Percentiles rank a stretch among this genome's conserved stretches.
Evolutionary conservation across 2,329 filamentous ascomycete species (phyloP).

Genomic region (Penicillium sp.): DNA sequence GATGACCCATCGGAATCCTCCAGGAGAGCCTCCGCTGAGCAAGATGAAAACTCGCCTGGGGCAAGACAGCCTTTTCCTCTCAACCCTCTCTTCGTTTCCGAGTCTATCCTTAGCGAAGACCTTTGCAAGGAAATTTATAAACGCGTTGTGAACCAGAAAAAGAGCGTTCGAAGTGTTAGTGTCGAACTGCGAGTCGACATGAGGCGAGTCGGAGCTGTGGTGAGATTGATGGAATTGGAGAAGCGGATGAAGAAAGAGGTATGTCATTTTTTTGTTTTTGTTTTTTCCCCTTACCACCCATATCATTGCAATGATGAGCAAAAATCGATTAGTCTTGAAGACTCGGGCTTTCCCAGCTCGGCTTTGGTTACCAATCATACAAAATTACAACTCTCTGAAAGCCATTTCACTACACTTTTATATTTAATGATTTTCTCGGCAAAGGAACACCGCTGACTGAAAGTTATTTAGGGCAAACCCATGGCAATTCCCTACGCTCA

Average conservation of each 20-base stretch:
- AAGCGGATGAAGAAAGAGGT: conserved; percentile 73
- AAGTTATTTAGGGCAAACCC: conserved; percentile 62
- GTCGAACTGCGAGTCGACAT: conserved; percentile 75
- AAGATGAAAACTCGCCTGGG: not conserved
- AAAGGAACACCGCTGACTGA: conserved; percentile 10
- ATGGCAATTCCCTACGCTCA: conserved; percentile 72
- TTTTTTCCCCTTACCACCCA: not conserved
- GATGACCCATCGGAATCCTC: conserved; percentile 4
- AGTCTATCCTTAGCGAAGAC: conserved; percentile 68
- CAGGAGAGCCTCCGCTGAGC: not conserved
- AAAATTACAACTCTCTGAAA: conserved; percentile 71
- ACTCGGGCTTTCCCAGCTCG: conserved; percentile 52
- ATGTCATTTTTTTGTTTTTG: conserved; percentile 42
- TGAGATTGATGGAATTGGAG: conserved; percentile 81
- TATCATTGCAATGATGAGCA: conserved; percentile 59
- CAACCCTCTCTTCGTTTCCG: conserved; percentile 67
- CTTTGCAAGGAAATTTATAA: conserved; percentile 70
- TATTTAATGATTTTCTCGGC: not conserved
- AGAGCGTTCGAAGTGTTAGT: conserved; percentile 71
- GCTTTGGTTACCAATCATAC: conserved; percentile 62
- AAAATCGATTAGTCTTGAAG: conserved; percentile 99
- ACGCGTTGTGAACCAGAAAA: conserved; percentile 61
- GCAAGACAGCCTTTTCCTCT: conserved; percentile 64
- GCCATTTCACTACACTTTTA: not conserved
- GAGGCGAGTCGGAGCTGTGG: conserved; percentile 77